Evolutionary conservation across 257 asterid genomes (phyloP).

Genomic region (Nicotiana undulata): DNA sequence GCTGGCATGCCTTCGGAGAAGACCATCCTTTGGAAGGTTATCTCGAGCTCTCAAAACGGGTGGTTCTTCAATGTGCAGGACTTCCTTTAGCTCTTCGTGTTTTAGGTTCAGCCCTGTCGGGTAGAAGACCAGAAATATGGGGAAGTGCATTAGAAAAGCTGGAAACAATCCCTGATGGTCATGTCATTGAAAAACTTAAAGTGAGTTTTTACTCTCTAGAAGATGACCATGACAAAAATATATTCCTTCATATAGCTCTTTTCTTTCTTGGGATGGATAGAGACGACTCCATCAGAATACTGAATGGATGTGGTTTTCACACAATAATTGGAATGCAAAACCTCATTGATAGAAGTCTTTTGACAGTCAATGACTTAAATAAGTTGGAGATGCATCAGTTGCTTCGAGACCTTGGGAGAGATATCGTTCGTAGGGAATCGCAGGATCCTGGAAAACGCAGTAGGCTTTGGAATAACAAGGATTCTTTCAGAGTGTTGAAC

Average conservation of each 20-base stretch:
- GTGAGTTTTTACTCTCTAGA: constrained; percentile 5
- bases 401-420: constrained; percentile 11
- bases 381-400: constrained; percentile 3
- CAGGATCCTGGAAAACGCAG: constrained; percentile 11
- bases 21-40: neutral
- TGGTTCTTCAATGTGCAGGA: constrained; percentile 1
- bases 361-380: neutral
- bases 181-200: constrained; percentile 3
- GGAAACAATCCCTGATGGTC: constrained; percentile 9
- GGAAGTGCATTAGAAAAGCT: constrained; percentile 2
- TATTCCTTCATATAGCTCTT: constrained; percentile 9
- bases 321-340: constrained; percentile 9
- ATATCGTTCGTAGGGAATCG: neutral
- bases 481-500: neutral
- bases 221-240: constrained; percentile 5
- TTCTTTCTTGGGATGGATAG: constrained; percentile 7
- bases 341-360: constrained; percentile 4
- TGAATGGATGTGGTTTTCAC: constrained; percentile 11
- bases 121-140: constrained; percentile 9
- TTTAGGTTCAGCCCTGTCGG: constrained; percentile 3
- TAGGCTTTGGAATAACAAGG: constrained; percentile 4
- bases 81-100: constrained; percentile 8
- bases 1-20: constrained; percentile 7
- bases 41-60: neutral
- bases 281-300: neutral